Evolutionary conservation across 148 eudicot genomes (phyloP).

Genomic region (Vaccinium macrocarpon): DNA sequence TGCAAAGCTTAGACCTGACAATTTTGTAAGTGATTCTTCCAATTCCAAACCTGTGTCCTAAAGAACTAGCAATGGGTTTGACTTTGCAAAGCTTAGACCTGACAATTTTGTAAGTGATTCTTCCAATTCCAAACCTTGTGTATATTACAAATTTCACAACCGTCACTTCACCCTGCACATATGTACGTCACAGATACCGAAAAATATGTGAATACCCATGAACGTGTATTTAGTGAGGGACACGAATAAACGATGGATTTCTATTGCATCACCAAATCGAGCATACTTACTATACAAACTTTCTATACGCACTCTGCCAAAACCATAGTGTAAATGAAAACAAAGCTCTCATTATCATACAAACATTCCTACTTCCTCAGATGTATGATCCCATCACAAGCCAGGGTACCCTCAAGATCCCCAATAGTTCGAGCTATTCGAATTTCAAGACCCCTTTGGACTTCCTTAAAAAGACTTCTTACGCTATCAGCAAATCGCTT

Average conservation of each 20-base stretch:
- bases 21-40: background rate
- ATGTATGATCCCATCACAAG: conserved; percentile 76
- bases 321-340: background rate
- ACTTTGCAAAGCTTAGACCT: background rate
- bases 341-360: conserved; percentile 8
- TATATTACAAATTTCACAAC: background rate
- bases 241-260: background rate
- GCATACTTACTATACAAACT: conserved; percentile 20
- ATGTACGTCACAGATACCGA: background rate
- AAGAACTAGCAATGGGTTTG: background rate
- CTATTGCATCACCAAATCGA: conserved; percentile 14
- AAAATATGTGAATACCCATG: background rate
- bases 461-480: conserved; percentile 60
- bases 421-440: conserved; percentile 78
- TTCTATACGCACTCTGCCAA: background rate
- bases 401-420: conserved; percentile 84
- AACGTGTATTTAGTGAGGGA: background rate
- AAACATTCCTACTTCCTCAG: conserved; percentile 31
- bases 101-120: background rate
- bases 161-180: background rate
- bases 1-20: background rate
- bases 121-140: background rate
- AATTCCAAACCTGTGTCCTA: background rate
- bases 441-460: conserved; percentile 87
- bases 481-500: conserved; percentile 72